Base-by-base conservation (phyloP, 2,329 filamentous ascomycete genomes). In the Didymella sp. region DNA sequence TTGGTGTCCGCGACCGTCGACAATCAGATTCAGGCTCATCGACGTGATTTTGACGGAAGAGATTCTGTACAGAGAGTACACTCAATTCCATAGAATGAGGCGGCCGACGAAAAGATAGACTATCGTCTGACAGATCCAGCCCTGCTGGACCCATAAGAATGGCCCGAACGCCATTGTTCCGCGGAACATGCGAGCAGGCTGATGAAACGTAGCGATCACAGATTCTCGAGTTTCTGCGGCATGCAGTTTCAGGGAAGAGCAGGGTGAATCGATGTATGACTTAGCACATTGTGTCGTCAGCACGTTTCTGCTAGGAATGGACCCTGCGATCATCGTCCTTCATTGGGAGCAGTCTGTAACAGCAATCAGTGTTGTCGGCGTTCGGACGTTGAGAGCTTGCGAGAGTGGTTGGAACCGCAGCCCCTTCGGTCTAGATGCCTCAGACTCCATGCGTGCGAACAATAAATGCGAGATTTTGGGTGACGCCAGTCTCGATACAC, bases 251-350 rank as follows among this genome's bases (percentile, higher is more conserved):
- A 46, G 12, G 22, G 17, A 6, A 37, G 17, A 27, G 25, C 31
- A 56, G 46, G 41, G 46, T 37, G 19, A 19, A 27, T 45, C 45
- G 40, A 37, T 37, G 33, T 35, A 37, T 2, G n/a, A 50, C 33
- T 37, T 37, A 19, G 40, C n/a, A 17, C 24, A 17, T 41, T 35
- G 54, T 43, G 27, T 50, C 41, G 38, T 48, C 25, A 38, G 38
- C 38, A 49, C 49, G 28, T 37, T 55, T 44, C 38, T 46, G 35
- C n/a, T 28, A 56, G 41, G 53, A 51, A 51, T 45, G 52, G 40
- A 41, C 25, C 45, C 25, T 45, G 46, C 31, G 24, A n/a, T 6
- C 22, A 44, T 31, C 21, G 28, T 7, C 17, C 17, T 28, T 38
- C 35, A 15, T 38, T 19, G 35, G 11, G 27, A 30, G 42, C 28